Base-by-base conservation (phyloP, 495 filamentous ascomycete genomes). In the Achaetomiella virescens region DNA sequence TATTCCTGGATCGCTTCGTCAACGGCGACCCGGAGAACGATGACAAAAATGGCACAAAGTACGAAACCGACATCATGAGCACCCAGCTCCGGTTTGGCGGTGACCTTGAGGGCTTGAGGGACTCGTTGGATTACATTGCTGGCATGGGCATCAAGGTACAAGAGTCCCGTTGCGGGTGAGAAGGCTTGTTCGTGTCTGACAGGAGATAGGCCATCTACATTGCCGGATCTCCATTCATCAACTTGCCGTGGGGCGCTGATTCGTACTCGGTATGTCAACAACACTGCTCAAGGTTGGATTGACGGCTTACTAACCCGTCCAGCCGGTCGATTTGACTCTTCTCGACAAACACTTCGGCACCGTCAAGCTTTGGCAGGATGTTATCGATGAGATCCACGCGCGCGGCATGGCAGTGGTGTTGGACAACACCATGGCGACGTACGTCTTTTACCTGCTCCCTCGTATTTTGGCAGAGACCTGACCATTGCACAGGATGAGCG, bases 21-120 rank as follows among this genome's bases (percentile, higher is more conserved):
- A 87, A 90, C 58, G 86, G 86, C 14, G 81, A 90, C 52, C 85
- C 86, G 0, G 72, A 71, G 0, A 90, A 90, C 66, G 84, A 90
- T 60, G 80, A 90, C 62, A 75, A 76, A 18, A 89, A 90, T 65
- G 82, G 75, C 3, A 88, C 84, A 0, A 48, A 78, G 8, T 89
- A 81, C 61, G 86, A 90, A 66, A 84, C 86, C 64, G 86, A 89
- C 64, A 62, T 82, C 31, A 76, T 75, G 55, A 82, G 79, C 50
- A 90, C 81, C 52, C 85, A 88, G 66, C 79, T 89, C 68, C 82
- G 86, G n/a, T 82, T 86, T 70, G 86, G 86, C 35, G 86, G 86
- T 36, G 86, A 90, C 65, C 73, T 87, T 22, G 73, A 71, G 42
- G 86, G 86, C 8, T 53, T 90, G 33, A 59, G 81, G 42, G 81